A percentile compares a stretch with the other conserved stretches of the same genome.
Evolutionary conservation across 352 stramenopile species (phyloP).

Genomic region (Globisporangium ultimum): DNA sequence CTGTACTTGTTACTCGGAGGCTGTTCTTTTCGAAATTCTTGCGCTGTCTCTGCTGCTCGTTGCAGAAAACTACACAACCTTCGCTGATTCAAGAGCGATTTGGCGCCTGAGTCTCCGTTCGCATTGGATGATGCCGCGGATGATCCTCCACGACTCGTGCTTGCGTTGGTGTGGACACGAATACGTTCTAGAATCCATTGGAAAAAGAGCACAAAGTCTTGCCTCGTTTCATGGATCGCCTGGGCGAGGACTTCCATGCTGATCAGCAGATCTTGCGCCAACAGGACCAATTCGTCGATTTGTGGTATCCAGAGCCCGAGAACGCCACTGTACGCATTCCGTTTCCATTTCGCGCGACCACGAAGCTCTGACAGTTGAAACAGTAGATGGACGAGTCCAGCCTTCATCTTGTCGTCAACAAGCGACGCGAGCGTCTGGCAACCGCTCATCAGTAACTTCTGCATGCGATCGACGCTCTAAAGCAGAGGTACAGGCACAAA

Average conservation of each 20-base stretch:
- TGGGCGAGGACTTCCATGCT: constrained; percentile 41
- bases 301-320: constrained; percentile 34
- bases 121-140: not conserved
- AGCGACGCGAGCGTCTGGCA: constrained; percentile 32
- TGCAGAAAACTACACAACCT: constrained; percentile 54
- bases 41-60: constrained; percentile 31
- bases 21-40: constrained; percentile 39
- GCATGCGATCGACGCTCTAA: constrained; percentile 60
- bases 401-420: constrained; percentile 36
- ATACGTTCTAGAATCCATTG: constrained; percentile 64
- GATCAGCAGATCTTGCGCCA: constrained; percentile 32
- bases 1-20: constrained; percentile 30
- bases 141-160: constrained; percentile 5
- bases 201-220: constrained; percentile 65
- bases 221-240: constrained; percentile 44
- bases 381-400: constrained; percentile 28
- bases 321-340: constrained; percentile 18
- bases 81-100: constrained; percentile 59
- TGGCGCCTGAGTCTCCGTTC: constrained; percentile 12
- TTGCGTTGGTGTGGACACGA: constrained; percentile 49
- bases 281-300: constrained; percentile 34
- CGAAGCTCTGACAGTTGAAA: constrained; percentile 57
- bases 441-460: constrained; percentile 42
- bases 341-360: constrained; percentile 47
- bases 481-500: not conserved